Evolutionary conservation across 495 filamentous ascomycete genomes (phyloP), one percentile per base, ranked within the genome.

Genomic region (Opeltia flavorubescens): DNA sequence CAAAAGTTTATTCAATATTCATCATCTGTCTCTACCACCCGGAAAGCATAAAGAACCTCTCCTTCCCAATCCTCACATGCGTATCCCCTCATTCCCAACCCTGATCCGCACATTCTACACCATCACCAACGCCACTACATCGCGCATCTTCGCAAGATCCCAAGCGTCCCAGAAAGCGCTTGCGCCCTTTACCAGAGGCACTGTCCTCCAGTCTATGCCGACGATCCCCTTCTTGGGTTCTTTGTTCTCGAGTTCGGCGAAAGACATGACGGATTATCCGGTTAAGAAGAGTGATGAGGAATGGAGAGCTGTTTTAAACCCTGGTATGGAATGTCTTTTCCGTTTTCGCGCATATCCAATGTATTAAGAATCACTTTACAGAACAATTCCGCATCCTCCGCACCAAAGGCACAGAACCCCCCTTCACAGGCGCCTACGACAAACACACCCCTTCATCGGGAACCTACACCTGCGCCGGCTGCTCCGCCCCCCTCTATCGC

Each of bases 361-460:
- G 6, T 6, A 6, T 31, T 31, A 31, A 6, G 6, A 13, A 6
- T 31, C 6, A 13, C 1, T 51, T 25, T 51, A 39, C 53, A 91
- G 91, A 94, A 49, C 89, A 96, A 76, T 98, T 95, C 73, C 81
- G 85, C 49, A 70, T 95, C 57, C 77, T 98, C 49, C 80, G 91
- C 55, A 62, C 89, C 62, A 85, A 95, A 62, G 89, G 88, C 52
- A 98, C 91, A 41, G 91, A 98, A 62, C 68, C 75, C 2, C 70
- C 88, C 23, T 77, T 70, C 53, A 78, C 80, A 5, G 89, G 89
- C 49, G 75, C 83, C 62, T 95, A 86, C 65, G 80, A 96, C 65
- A 81, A 87, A 58, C 89, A 95, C 66, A 71, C 76, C 60, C 76
- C 84, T n/a, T 54, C 65, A 1, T 50, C 67, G 20, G 91, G 91